Percentiles rank a stretch among this genome's conserved stretches.
phyloP scores from a whole-genome alignment of 257 asterid species.

The Lavandula angustifolia region DNA sequence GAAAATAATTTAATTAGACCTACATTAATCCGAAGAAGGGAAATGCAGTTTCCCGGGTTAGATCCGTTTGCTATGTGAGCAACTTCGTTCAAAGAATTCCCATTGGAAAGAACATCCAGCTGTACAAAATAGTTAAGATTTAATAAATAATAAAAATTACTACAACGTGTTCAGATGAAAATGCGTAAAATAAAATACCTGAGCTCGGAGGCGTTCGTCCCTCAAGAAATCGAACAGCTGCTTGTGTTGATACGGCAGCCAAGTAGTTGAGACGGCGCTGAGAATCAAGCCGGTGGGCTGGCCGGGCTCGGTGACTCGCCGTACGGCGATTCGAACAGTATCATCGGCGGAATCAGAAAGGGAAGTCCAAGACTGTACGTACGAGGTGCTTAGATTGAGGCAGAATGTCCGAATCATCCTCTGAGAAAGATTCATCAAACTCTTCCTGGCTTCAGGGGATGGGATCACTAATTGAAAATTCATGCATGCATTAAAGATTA shows the following conservation, averaged over 20 bases:
- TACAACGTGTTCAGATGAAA: no score
- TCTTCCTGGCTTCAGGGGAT: conserved; percentile 78
- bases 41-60: conserved; percentile 91
- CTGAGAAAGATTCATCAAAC: conserved; percentile 79
- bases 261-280: conserved; percentile 71
- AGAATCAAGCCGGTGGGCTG: conserved; percentile 86
- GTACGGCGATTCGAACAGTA: conserved; percentile 73
- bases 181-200: no score
- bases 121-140: conserved; percentile 31
- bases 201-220: conserved; percentile 79
- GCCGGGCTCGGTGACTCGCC: conserved; percentile 72
- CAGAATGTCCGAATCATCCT: conserved; percentile 83
- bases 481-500: not conserved
- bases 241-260: conserved; percentile 65
- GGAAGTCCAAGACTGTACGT: conserved; percentile 96
- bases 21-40: conserved; percentile 88
- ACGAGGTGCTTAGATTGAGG: conserved; percentile 64
- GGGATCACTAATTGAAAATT: conserved; percentile 98
- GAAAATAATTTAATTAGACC: conserved; percentile 19
- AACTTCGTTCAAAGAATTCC: conserved; percentile 86
- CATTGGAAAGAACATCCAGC: conserved; percentile 88
- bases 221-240: conserved; percentile 86
- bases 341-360: conserved; percentile 86
- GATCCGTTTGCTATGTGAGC: conserved; percentile 98
- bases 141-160: no score